Base-by-base conservation (phyloP, 306 rosid species). In the Senna tora region DNA sequence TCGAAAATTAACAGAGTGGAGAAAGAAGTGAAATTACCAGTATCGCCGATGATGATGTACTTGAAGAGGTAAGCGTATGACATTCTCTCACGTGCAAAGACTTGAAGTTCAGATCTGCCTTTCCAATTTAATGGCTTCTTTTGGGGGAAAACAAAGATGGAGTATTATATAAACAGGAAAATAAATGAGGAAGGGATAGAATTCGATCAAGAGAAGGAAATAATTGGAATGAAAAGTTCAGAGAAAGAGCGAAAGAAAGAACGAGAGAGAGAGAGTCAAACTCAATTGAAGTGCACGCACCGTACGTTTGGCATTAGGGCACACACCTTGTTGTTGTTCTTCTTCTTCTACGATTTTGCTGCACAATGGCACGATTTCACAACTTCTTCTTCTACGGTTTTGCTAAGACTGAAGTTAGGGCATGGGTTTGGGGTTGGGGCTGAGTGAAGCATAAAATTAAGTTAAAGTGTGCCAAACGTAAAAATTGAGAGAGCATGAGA, bases 11-110 rank as follows among this genome's bases (percentile, higher is more conserved):
- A 51, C 19, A 9, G 25, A 22, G 21, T 3, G 3, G n/a, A n/a
- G 7, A 47, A 25, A 15, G 57, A 38, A 16, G 3, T 25, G 39
- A n/a, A n/a, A 56, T 52, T 86, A 94, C 99, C 99, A 36, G 99
- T 94, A 71, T 94, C 99, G 28, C 97, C 99, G 85, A 94, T 94
- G 84, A 94, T 94, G 86, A 94, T 94, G 81, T 94, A 94, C 84
- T 94, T 94, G 96, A 94, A 94, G 20, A 94, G 96, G 21, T 94
- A 94, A 0, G 97, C 99, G 91, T 94, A 94, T 41, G 97, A 94
- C 99, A 94, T 87, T 32, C 15, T 74, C 13, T 9, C 51, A 4
- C 46, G 42, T 59, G 38, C 51, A 20, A 17, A 55, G 28, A 43
- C 25, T 11, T 2, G 8, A 38, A 65, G 61, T 56, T 74, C 65